A percentile compares a stretch with the other conserved stretches of the same genome.
Conservation (phyloP, 805 yeast species). For the Hyphopichia homilentoma region DNA sequence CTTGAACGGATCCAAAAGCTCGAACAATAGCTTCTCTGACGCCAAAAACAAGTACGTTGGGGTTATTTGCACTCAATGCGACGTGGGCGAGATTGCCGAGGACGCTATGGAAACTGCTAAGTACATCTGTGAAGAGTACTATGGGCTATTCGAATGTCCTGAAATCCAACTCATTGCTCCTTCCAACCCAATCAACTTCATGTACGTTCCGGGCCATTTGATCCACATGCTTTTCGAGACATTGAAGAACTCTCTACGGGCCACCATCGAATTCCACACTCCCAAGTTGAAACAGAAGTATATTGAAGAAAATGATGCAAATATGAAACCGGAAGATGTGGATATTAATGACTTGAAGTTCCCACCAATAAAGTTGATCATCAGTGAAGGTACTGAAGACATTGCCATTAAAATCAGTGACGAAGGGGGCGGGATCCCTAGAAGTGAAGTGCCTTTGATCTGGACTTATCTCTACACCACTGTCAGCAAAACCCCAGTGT, state of each 20-base stretch:
- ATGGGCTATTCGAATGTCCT: slow-evolving; percentile 84
- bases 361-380: slow-evolving; percentile 83
- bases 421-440: slow-evolving; percentile 92
- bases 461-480: slow-evolving; percentile 94
- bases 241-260: slow-evolving; percentile 79
- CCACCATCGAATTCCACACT: slow-evolving; percentile 80
- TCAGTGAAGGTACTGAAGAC: slow-evolving; percentile 86
- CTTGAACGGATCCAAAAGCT: slow-evolving; percentile 25
- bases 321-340: slow-evolving; percentile 28
- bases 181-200: slow-evolving; percentile 65
- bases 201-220: slow-evolving; percentile 92
- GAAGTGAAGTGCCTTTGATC: slow-evolving; percentile 76
- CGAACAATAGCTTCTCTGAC: slow-evolving; percentile 6
- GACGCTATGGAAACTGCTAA: slow-evolving; percentile 90
- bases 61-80: slow-evolving; percentile 80
- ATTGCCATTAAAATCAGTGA: slow-evolving; percentile 87
- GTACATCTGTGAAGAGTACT: slow-evolving; percentile 87
- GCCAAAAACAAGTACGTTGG: slow-evolving; percentile 65
- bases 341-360: slow-evolving; percentile 62
- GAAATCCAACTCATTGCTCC: slow-evolving; percentile 75
- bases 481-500: slow-evolving; percentile 65
- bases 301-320: slow-evolving; percentile 42
- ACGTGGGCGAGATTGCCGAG: slow-evolving; percentile 75
- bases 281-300: slow-evolving; percentile 40
- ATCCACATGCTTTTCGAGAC: slow-evolving; percentile 90